Base-by-base conservation (phyloP, 768 basidiomycete species). In the Chalciporus pseudorubinellus region DNA sequence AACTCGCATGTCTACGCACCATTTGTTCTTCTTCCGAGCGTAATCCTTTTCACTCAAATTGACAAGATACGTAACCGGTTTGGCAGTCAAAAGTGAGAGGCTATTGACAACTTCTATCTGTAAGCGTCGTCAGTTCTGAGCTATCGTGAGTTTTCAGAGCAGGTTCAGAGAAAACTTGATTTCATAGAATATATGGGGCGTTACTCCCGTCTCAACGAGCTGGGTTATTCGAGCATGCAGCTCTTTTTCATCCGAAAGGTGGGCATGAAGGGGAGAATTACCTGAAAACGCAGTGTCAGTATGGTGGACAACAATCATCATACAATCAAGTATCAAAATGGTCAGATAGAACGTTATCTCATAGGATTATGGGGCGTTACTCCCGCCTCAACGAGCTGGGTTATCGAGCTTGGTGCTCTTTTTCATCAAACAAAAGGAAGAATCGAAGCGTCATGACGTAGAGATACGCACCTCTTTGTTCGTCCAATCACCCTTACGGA, bases 21-120 rank as follows among this genome's bases (percentile, higher is more conserved):
- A 98, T 78, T 98, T 98, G 77, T 98, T 98, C 84, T 98, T 98
- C 74, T 98, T 98, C 57, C 97, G 86, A 53, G 91, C 73, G 63
- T 90, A 99, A 68, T 99, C 97, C 58, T 83, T 82, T 71, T 98
- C 95, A 52, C 89, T 92, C 42, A 99, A 75, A 73, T 99, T 99
- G 74, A 98, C 94, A 44, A 99, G 87, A 74, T 99, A 99, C 45
- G 89, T 97, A 55, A 98, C 92, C 29, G 95, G 91, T 68, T 98
- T 98, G 48, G 97, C 95, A 16, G 95, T 98, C 48, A 99, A 80
- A 21, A 99, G 85, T 59, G 85, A 81, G 51, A 99, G 84, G 40
- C 82, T 71, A 70, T 97, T 97, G 69, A 97, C 85, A 50, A 92
- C 83, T 57, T 95, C 93, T 57, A 95, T 85, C 92, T 95, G 63